Evolutionary conservation across 352 stramenopile species (phyloP).

Genomic region (Globisporangium irregulare): DNA sequence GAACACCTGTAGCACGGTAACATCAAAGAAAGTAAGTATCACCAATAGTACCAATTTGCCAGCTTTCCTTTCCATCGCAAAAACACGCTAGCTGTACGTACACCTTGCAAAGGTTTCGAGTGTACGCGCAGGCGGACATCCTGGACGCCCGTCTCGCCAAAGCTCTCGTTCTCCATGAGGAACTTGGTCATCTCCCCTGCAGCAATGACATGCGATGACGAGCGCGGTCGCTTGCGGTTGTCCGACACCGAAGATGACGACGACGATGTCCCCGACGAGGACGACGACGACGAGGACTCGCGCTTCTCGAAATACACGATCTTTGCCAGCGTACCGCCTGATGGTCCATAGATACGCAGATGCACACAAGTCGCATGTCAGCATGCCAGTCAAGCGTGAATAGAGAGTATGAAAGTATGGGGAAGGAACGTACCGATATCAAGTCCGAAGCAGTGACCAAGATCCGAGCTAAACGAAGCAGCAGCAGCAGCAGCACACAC

Average conservation of each 20-base stretch:
- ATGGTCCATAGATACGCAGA: not conserved
- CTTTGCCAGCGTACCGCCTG: constrained; percentile 92
- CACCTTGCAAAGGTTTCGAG: constrained; percentile 87
- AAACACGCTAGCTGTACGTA: constrained; percentile 19
- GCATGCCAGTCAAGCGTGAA: constrained; percentile 16
- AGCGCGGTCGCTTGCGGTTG: constrained; percentile 59
- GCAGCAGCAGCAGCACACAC: not conserved
- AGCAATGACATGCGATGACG: constrained; percentile 72
- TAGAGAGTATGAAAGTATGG: not conserved
- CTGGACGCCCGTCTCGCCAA: constrained; percentile 81
- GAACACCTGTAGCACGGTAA: constrained; percentile 67
- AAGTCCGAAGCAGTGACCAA: constrained; percentile 81
- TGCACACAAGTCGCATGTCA: not conserved
- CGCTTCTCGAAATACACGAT: constrained; percentile 94
- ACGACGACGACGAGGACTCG: constrained; percentile 17
- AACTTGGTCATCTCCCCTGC: constrained; percentile 86
- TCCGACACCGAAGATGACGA: constrained; percentile 7
- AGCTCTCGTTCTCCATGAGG: constrained; percentile 73
- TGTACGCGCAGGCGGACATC: constrained; percentile 87
- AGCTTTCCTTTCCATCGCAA: not conserved
- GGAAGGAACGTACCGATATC: constrained; percentile 59
- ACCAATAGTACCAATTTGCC: not conserved
- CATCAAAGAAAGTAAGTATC: not conserved
- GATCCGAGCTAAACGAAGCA: constrained; percentile 53
- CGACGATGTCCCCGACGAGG: not conserved